Percentiles rank a stretch among this genome's conserved stretches.
Conservation (phyloP, 2,329 filamentous ascomycete species). For the Eutypa lata region DNA sequence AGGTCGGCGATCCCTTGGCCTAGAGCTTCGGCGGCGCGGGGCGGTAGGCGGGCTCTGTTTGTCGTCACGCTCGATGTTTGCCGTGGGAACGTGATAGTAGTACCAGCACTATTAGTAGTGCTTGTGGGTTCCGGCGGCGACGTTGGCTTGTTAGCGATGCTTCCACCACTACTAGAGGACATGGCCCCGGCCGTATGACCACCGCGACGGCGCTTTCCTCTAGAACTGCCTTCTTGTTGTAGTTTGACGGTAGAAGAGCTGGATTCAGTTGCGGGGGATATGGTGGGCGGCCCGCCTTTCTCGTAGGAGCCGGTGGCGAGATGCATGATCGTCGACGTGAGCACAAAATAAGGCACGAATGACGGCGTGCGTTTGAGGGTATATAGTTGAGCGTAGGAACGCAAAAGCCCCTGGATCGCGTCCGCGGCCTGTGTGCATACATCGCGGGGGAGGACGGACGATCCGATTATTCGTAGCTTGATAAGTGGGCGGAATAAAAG, state of each 20-base stretch:
- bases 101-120: too few species aligned
- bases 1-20: conserved; percentile 55
- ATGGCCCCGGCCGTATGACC: not conserved
- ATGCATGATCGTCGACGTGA: conserved; percentile 60
- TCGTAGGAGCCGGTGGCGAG: conserved; percentile 47
- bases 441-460: conserved; percentile 60
- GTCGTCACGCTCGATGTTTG: conserved; percentile 12
- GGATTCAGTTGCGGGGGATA: conserved; percentile 16
- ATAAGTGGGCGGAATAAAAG: conserved; percentile 74
- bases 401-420: conserved; percentile 54
- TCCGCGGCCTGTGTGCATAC: conserved; percentile 62
- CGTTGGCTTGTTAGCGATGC: conserved; percentile 1
- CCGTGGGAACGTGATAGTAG: too few species aligned
- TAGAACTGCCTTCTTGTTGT: conserved; percentile 11
- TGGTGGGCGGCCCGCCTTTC: conserved; percentile 12
- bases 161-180: conserved; percentile 10
- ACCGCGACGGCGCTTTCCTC: not conserved
- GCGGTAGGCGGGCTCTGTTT: conserved; percentile 29
- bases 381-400: conserved; percentile 57
- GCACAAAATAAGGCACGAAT: conserved; percentile 60
- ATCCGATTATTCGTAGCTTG: conserved; percentile 60
- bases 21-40: conserved; percentile 43
- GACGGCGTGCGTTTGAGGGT: conserved; percentile 57
- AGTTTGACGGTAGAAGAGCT: conserved; percentile 18
- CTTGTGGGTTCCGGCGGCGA: too few species aligned